Evolutionary conservation across 1,139 yeast species (phyloP).

Genomic region (Komagataea norvegica): DNA sequence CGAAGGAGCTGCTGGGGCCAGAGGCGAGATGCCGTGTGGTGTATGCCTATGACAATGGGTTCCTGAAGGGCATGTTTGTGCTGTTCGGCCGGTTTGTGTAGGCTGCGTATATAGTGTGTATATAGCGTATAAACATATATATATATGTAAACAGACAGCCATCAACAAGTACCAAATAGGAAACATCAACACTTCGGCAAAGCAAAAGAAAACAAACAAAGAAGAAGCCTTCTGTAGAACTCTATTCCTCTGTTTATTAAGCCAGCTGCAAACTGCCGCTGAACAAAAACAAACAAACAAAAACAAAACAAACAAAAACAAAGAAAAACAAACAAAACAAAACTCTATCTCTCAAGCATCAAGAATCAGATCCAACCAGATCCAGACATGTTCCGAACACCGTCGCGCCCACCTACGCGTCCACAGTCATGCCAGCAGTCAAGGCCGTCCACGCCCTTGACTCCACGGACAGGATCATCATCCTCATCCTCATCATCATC

Average conservation of each 20-base stretch:
- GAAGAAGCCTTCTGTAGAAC: no score
- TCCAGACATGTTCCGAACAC: constrained; percentile 4
- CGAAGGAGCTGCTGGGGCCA: constrained; percentile 43
- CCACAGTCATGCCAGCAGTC: constrained; percentile 1
- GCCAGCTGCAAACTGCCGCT: no score
- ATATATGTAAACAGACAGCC: no score
- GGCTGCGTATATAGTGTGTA: neutral
- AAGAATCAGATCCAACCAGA: neutral
- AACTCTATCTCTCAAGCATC: neutral
- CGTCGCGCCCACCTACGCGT: constrained; percentile 4
- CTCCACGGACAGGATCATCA: no score
- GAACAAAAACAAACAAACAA: neutral
- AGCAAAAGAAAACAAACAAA: neutral
- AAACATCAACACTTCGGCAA: neutral
- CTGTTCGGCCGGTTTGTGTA: constrained; percentile 7
- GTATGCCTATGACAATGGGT: constrained; percentile 39
- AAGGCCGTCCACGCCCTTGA: constrained; percentile 12
- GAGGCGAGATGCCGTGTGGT: constrained; percentile 45
- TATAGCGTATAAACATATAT: neutral
- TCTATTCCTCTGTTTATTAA: no score
- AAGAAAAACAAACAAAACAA: neutral
- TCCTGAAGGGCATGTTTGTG: constrained; percentile 51
- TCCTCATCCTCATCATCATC: no score
- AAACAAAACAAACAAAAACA: constrained; percentile 1
- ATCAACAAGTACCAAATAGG: no score